Evolutionary conservation across 2,329 filamentous ascomycete genomes (phyloP).

Genomic region (Plenodomus biglobosus): DNA sequence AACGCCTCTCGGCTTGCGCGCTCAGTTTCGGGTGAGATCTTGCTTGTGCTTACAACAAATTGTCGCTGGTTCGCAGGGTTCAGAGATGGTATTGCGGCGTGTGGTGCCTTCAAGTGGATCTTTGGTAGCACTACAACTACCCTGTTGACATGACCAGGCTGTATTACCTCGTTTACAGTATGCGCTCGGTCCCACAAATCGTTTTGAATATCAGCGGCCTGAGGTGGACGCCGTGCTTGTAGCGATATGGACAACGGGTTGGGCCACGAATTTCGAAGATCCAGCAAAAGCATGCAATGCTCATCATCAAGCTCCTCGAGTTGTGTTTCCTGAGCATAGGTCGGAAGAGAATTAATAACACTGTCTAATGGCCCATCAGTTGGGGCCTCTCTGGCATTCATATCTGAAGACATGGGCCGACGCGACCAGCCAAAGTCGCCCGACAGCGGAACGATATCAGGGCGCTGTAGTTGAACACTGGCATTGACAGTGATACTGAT

Average conservation of each 20-base stretch:
- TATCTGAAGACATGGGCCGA: conserved; percentile 9
- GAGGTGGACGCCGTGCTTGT: conserved; percentile 43
- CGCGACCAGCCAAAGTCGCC: conserved; percentile 67
- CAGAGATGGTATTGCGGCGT: conserved; percentile 75
- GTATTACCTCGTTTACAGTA: conserved; percentile 50
- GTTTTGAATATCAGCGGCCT: conserved; percentile 4
- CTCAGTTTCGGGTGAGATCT: conserved; percentile 77
- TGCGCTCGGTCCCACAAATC: conserved; percentile 16
- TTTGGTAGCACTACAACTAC: conserved; percentile 75
- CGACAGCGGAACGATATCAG: conserved; percentile 76
- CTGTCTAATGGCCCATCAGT: neutral
- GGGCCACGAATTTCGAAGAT: conserved; percentile 89
- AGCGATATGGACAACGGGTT: conserved; percentile 71
- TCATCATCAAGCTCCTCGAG: conserved; percentile 54
- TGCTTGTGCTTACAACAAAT: conserved; percentile 82
- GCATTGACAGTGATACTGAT: conserved; percentile 90
- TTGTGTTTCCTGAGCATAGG: conserved; percentile 48
- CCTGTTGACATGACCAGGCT: conserved; percentile 66
- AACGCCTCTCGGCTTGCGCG: conserved; percentile 78
- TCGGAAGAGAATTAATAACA: conserved; percentile 47
- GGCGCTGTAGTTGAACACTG: conserved; percentile 77
- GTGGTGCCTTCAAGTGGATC: conserved; percentile 73
- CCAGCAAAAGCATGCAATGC: conserved; percentile 77
- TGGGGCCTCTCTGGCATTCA: neutral
- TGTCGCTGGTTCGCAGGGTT: conserved; percentile 84